A percentile compares a stretch with the other conserved stretches of the same genome.
phyloP scores from a whole-genome alignment of 2,329 filamentous ascomycete genomes.

The Penicillium sp. region DNA sequence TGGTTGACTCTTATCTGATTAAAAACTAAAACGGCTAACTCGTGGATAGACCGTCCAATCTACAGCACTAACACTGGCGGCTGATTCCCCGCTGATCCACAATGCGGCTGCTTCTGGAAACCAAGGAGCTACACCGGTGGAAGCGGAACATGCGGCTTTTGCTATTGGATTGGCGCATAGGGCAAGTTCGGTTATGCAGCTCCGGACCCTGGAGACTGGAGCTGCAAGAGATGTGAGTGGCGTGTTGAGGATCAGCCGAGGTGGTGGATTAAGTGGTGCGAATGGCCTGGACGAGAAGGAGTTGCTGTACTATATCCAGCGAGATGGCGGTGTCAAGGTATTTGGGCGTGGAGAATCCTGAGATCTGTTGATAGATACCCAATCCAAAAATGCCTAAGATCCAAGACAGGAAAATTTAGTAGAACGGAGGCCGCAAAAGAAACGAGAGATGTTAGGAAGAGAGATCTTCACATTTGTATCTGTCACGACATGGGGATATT shows the following conservation, averaged over 20 bases:
- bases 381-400: background rate
- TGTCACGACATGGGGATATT: constrained; percentile 40
- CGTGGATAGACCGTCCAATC: constrained; percentile 59
- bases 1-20: background rate
- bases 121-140: constrained; percentile 61
- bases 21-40: constrained; percentile 2
- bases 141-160: constrained; percentile 70
- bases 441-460: constrained; percentile 26
- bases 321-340: constrained; percentile 76
- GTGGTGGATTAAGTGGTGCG: constrained; percentile 43
- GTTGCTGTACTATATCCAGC: constrained; percentile 75
- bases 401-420: background rate
- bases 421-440: background rate
- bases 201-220: constrained; percentile 79
- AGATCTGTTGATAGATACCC: constrained; percentile 2
- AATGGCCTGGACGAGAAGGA: constrained; percentile 59
- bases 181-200: constrained; percentile 68
- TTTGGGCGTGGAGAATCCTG: constrained; percentile 74
- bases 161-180: constrained; percentile 71
- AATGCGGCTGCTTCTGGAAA: constrained; percentile 35
- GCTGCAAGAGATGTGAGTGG: constrained; percentile 89
- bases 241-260: constrained; percentile 72
- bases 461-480: constrained; percentile 38
- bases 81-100: constrained; percentile 70
- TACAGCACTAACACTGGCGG: constrained; percentile 66